phyloP scores from a whole-genome alignment of 352 stramenopile species.

The Plasmopara halstedii region DNA sequence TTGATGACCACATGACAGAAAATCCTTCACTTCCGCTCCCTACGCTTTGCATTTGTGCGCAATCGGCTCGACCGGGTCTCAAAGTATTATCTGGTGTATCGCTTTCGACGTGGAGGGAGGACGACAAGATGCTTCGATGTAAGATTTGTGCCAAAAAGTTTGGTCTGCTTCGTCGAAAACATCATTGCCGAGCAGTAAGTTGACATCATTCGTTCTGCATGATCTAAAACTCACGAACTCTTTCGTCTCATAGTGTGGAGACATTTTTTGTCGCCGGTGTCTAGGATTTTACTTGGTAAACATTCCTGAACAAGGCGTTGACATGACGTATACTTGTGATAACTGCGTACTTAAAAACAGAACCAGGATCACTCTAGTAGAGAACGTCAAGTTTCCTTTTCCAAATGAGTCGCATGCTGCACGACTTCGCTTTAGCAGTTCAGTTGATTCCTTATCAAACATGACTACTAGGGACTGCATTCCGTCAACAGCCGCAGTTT shows the following conservation, averaged over 20 bases:
- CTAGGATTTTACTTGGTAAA: conserved; percentile 64
- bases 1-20: conserved; percentile 23
- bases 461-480: conserved; percentile 15
- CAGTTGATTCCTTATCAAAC: conserved; percentile 15
- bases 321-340: conserved; percentile 59
- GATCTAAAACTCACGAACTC: conserved; percentile 9
- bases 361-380: conserved; percentile 31
- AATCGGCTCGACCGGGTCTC: conserved; percentile 18
- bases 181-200: conserved; percentile 65
- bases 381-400: conserved; percentile 41
- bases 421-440: conserved; percentile 17
- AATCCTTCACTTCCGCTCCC: conserved; percentile 37
- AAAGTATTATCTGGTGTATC: conserved; percentile 44
- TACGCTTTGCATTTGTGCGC: conserved; percentile 28
- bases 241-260: conserved; percentile 40
- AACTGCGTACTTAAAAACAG: conserved; percentile 50
- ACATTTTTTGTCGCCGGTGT: conserved; percentile 62
- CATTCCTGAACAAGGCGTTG: conserved; percentile 47
- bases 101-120: conserved; percentile 43
- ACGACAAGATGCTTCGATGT: conserved; percentile 36
- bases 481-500: conserved; percentile 8
- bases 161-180: conserved; percentile 46
- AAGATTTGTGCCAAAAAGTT: conserved; percentile 68
- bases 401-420: conserved; percentile 22
- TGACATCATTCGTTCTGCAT: neutral